These are phyloP conservation scores for Dendrobium officinale DNA, from an alignment of 106 monocot species.

Conservation along the genomic window DNA sequence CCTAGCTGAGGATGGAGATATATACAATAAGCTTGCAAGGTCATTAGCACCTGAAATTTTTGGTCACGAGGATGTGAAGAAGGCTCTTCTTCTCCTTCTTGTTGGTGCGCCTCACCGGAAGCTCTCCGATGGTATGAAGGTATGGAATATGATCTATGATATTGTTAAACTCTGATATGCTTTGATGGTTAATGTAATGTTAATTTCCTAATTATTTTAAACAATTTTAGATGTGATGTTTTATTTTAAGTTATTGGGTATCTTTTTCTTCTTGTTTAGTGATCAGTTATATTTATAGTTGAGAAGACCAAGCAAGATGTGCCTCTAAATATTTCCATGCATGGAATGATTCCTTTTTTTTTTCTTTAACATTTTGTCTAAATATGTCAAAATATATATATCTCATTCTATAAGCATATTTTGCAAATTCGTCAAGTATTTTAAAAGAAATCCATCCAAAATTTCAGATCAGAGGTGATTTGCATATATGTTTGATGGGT, in stretches of 20 bases:
- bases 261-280: not conserved
- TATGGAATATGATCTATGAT: not conserved
- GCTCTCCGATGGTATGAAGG: slow-evolving; percentile 79
- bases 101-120: slow-evolving; percentile 96
- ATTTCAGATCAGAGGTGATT: slow-evolving; percentile 92
- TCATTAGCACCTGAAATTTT: slow-evolving; percentile 99
- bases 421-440: not conserved
- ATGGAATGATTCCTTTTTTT: not conserved
- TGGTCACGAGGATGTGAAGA: slow-evolving; percentile 99
- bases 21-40: slow-evolving; percentile 80
- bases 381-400: not conserved
- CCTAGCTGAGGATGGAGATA: slow-evolving; percentile 91
- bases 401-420: not conserved
- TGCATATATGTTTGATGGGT: slow-evolving; percentile 96
- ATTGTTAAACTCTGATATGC: not conserved
- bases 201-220: not conserved
- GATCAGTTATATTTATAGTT: not conserved
- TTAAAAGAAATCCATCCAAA: not conserved
- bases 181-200: not conserved
- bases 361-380: not conserved
- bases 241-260: not conserved
- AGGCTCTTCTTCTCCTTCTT: slow-evolving; percentile 90
- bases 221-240: not conserved
- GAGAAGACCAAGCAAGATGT: not conserved
- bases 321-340: not conserved